These are phyloP conservation scores for Peniophora sp. DNA, from an alignment of 1,284 basidiomycete species.

Conservation along the genomic window DNA sequence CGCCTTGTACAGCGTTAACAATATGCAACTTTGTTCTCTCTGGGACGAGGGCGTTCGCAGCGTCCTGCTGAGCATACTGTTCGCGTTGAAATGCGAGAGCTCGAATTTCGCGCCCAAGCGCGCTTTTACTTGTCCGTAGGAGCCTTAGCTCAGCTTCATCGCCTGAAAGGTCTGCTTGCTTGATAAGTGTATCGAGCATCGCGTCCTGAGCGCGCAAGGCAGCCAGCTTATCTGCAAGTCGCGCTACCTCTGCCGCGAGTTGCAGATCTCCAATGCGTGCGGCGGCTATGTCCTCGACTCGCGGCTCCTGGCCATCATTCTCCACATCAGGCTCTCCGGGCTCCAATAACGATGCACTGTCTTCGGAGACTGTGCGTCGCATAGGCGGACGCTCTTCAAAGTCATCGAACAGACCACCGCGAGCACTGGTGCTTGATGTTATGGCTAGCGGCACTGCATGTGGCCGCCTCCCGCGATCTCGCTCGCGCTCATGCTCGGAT, in stretches of 20 bases:
- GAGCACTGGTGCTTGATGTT: background rate
- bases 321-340: constrained; percentile 24
- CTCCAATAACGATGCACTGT: constrained; percentile 21
- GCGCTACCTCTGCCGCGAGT: constrained; percentile 73
- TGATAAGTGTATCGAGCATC: constrained; percentile 81
- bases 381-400: constrained; percentile 5
- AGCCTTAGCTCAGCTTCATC: constrained; percentile 81
- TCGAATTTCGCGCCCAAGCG: constrained; percentile 76
- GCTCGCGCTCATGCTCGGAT: constrained; percentile 5
- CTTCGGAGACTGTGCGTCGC: constrained; percentile 13
- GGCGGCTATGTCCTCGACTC: constrained; percentile 53
- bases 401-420: constrained; percentile 3
- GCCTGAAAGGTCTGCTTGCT: constrained; percentile 91
- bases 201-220: constrained; percentile 75
- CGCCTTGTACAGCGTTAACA: constrained; percentile 66
- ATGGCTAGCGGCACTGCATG: background rate
- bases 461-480: constrained; percentile 1
- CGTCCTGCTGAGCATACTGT: constrained; percentile 88
- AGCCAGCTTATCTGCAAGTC: constrained; percentile 66
- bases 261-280: constrained; percentile 83
- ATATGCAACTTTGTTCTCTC: constrained; percentile 76
- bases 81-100: constrained; percentile 83
- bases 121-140: constrained; percentile 72
- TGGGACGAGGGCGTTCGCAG: constrained; percentile 75
- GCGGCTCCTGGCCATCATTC: constrained; percentile 33